These are phyloP conservation scores for Begonia peltatifolia DNA, from an alignment of 306 rosid species.

Conservation along the genomic window DNA sequence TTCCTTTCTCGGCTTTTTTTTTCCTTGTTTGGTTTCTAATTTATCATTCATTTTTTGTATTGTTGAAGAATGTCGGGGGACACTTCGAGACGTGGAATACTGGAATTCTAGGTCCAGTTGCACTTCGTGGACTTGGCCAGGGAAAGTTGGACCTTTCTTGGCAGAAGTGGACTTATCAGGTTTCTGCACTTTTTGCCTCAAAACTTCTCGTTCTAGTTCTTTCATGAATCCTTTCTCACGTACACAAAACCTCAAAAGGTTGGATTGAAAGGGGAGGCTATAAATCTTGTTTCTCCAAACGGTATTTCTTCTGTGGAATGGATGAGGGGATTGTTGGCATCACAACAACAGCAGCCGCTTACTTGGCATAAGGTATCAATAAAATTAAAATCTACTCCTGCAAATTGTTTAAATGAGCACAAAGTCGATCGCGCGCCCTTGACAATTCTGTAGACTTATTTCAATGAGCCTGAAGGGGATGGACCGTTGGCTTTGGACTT, in stretches of 20 bases:
- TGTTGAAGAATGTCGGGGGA: constrained; percentile 54
- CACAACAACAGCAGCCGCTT: constrained; percentile 39
- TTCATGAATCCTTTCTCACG: not conserved
- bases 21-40: not conserved
- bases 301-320: constrained; percentile 43
- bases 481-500: constrained; percentile 82
- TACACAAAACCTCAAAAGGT: constrained; percentile 16
- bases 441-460: constrained; percentile 26
- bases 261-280: constrained; percentile 36
- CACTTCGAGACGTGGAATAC: constrained; percentile 60
- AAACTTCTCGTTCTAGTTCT: no score
- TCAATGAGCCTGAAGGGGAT: constrained; percentile 45
- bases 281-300: constrained; percentile 28
- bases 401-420: no score
- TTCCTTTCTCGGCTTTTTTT: not conserved
- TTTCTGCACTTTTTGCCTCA: constrained; percentile 8
- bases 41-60: not conserved
- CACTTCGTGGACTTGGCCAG: constrained; percentile 42
- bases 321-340: constrained; percentile 24
- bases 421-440: not conserved
- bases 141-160: constrained; percentile 57
- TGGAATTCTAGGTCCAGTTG: constrained; percentile 74
- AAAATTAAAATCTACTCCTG: no score
- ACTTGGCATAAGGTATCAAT: constrained; percentile 40
- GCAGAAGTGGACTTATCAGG: constrained; percentile 96